phyloP scores from a whole-genome alignment of 192 early-diverging fungal genomes.

The Coemansia sp. region DNA sequence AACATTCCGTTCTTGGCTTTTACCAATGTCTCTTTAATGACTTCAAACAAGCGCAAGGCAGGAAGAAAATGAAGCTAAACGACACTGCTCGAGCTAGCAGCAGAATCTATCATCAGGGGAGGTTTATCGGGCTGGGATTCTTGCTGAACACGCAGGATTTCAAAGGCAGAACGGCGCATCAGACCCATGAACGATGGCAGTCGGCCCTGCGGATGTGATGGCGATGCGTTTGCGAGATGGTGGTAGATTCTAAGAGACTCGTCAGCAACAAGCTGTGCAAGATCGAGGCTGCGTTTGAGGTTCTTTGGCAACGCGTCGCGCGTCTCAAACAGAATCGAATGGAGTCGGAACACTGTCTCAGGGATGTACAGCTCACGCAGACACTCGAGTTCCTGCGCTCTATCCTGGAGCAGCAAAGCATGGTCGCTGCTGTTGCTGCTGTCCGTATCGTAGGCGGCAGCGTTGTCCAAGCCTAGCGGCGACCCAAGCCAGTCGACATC shows the following conservation, averaged over 20 bases:
- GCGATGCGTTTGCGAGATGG: slow-evolving; percentile 49
- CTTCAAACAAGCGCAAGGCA: too few relatives aligned
- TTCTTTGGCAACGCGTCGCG: slow-evolving; percentile 56
- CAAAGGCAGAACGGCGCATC: slow-evolving; percentile 57
- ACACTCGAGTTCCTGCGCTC: slow-evolving; percentile 43
- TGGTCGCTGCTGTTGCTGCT: neutral
- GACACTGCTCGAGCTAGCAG: slow-evolving; percentile 13
- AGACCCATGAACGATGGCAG: slow-evolving; percentile 53
- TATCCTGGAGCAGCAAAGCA: neutral
- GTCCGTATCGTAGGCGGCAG: neutral
- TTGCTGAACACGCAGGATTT: slow-evolving; percentile 42
- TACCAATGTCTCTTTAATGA: too few relatives aligned
- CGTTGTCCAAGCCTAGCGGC: slow-evolving; percentile 17
- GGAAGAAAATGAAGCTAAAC: too few relatives aligned
- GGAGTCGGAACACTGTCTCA: slow-evolving; percentile 66
- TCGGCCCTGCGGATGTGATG: slow-evolving; percentile 41
- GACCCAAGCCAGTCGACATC: slow-evolving; percentile 42
- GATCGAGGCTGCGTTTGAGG: slow-evolving; percentile 54
- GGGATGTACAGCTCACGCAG: slow-evolving; percentile 64
- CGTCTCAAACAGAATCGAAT: slow-evolving; percentile 68
- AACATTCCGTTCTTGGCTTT: too few relatives aligned
- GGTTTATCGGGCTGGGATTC: slow-evolving; percentile 38
- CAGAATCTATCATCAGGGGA: slow-evolving; percentile 22
- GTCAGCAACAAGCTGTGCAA: slow-evolving; percentile 59
- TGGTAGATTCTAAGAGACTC: slow-evolving; percentile 49